A percentile compares a stretch with the other conserved stretches of the same genome.
phyloP scores from a whole-genome alignment of 2,329 filamentous ascomycete genomes.

The Colletotrichum melonis region DNA sequence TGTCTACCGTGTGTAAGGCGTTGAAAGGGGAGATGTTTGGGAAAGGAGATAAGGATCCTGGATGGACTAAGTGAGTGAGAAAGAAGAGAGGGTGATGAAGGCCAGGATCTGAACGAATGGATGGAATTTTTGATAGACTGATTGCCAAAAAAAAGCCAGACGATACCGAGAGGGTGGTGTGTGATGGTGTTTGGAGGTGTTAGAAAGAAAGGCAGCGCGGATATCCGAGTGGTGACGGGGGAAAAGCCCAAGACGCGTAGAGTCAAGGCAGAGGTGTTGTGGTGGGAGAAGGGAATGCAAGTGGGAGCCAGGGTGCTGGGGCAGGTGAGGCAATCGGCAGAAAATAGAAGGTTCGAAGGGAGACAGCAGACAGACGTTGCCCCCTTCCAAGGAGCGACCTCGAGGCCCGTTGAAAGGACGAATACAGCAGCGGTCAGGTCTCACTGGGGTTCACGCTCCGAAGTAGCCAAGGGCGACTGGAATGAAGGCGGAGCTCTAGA shows the following conservation, averaged over 20 bases:
- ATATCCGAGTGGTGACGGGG: conserved; percentile 5
- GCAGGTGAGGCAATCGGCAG: conserved; percentile 7
- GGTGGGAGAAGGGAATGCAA: conserved; percentile 28
- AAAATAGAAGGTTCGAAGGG: conserved; percentile 33
- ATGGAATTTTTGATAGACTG: conserved; percentile 30
- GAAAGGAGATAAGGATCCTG: conserved; percentile 22
- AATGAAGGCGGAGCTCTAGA: conserved; percentile 16
- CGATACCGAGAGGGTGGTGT: conserved; percentile 24
- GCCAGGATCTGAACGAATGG: conserved; percentile 31
- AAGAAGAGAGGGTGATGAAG: conserved; percentile 17
- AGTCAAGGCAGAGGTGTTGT: conserved; percentile 27
- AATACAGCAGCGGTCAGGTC: conserved; percentile 10
- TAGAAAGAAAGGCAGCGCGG: conserved; percentile 32
- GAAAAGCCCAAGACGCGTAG: conserved; percentile 21
- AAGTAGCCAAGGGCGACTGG: not conserved
- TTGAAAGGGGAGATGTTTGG: conserved; percentile 25
- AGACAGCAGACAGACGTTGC: conserved; percentile 20
- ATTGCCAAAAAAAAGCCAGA: conserved; percentile 35
- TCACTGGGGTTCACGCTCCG: conserved; percentile 23
- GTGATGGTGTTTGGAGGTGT: not conserved
- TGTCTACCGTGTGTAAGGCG: not conserved
- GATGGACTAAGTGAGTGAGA: conserved; percentile 24
- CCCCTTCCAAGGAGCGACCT: conserved; percentile 11
- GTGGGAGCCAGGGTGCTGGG: conserved; percentile 9
- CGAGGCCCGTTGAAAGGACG: conserved; percentile 25